Evolutionary conservation across 73 alveolate genomes (phyloP).

Genomic region (Tetrahymena malaccensis): DNA sequence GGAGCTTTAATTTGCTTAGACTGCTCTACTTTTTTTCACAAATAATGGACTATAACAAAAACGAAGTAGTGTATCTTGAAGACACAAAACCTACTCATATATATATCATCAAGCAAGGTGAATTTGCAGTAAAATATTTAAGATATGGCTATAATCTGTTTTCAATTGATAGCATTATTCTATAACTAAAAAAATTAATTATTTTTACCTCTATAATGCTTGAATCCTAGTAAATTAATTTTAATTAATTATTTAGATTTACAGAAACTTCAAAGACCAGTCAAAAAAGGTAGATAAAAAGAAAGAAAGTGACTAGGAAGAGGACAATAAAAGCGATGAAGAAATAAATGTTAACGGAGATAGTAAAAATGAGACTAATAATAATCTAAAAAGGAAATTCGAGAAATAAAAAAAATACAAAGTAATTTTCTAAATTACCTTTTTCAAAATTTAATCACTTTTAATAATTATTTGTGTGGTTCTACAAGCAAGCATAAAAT

Average conservation of each 20-base stretch:
- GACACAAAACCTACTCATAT: conserved; percentile 14
- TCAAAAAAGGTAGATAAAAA: conserved; percentile 1
- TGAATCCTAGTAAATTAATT: neutral
- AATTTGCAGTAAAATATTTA: neutral
- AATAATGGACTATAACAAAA: conserved; percentile 13
- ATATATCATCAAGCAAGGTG: conserved; percentile 31
- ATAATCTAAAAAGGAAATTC: neutral
- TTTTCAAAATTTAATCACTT: neutral
- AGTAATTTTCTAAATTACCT: neutral
- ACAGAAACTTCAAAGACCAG: neutral
- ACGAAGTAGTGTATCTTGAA: neutral
- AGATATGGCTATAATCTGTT: neutral
- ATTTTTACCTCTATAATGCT: neutral
- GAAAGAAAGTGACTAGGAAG: neutral
- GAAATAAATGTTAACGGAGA: neutral
- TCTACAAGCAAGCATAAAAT: neutral
- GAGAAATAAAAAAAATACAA: neutral
- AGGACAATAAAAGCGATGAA: neutral
- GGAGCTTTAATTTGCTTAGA: conserved; percentile 32
- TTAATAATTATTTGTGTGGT: neutral
- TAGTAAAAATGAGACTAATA: too few relatives aligned
- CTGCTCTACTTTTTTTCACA: conserved; percentile 36
- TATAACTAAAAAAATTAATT: neutral
- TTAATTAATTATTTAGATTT: neutral
- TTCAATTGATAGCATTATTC: neutral